phyloP scores from a whole-genome alignment of 192 early-diverging fungal genomes.

The Oehlia diaphana region DNA sequence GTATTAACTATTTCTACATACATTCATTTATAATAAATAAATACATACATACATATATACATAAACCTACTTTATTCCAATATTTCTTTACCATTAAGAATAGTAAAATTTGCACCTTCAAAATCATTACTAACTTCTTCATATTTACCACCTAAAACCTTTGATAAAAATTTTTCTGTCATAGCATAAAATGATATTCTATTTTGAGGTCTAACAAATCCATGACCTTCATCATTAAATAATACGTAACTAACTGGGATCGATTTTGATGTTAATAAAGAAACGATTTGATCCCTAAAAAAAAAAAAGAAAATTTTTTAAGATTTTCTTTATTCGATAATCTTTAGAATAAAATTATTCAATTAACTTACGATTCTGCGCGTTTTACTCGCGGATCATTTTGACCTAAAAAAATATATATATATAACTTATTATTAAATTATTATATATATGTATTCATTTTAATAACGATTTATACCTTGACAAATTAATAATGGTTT shows the following conservation, averaged over 20 bases:
- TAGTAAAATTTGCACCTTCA: neutral
- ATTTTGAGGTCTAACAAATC: slow-evolving; percentile 42
- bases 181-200: slow-evolving; percentile 38
- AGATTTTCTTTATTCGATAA: too few species aligned
- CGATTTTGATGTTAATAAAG: slow-evolving; percentile 32
- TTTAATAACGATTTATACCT: slow-evolving; percentile 23
- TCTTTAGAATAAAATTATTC: too few species aligned
- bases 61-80: too few species aligned
- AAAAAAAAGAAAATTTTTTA: too few species aligned
- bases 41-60: too few species aligned
- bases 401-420: too few species aligned
- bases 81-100: too few species aligned
- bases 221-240: slow-evolving; percentile 44
- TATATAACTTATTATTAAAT: too few species aligned
- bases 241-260: slow-evolving; percentile 41
- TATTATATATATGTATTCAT: too few species aligned
- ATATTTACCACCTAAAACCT: slow-evolving; percentile 31
- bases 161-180: slow-evolving; percentile 39
- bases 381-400: slow-evolving; percentile 46
- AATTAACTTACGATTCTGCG: slow-evolving; percentile 32
- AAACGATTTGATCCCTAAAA: slow-evolving; percentile 39
- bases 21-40: too few species aligned
- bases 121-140: slow-evolving; percentile 24
- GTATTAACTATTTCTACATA: too few species aligned
- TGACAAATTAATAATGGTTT: slow-evolving; percentile 43